phyloP scores from a whole-genome alignment of 768 basidiomycete genomes.

The Leccinum disarticulatum region DNA sequence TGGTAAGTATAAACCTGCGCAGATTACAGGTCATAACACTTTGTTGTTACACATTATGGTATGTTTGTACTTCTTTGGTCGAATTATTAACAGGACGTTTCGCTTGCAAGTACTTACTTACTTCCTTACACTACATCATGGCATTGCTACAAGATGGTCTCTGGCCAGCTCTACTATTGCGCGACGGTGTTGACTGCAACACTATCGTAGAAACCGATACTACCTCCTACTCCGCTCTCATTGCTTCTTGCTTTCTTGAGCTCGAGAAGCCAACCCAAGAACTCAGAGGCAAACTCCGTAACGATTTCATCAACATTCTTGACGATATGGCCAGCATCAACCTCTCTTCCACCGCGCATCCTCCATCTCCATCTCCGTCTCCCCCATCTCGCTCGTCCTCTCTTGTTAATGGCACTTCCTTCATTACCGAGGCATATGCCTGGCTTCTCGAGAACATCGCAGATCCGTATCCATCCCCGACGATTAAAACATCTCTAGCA shows the following conservation, averaged over 20 bases:
- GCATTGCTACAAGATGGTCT: neutral
- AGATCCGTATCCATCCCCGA: conserved; percentile 47
- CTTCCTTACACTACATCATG: neutral
- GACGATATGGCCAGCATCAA: neutral
- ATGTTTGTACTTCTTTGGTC: neutral
- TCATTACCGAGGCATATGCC: conserved; percentile 28
- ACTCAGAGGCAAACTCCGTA: neutral
- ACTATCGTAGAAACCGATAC: too few species aligned
- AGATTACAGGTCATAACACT: too few species aligned
- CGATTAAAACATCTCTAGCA: conserved; percentile 32
- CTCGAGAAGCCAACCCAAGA: neutral
- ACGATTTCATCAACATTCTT: neutral
- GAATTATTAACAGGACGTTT: too few species aligned
- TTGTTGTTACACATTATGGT: neutral
- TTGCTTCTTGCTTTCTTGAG: neutral
- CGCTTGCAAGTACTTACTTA: neutral
- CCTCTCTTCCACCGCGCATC: neutral
- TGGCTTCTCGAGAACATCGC: conserved; percentile 49
- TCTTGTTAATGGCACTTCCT: neutral
- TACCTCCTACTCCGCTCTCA: neutral
- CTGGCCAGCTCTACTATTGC: neutral
- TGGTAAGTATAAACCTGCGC: too few species aligned
- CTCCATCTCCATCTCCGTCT: neutral
- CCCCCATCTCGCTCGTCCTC: too few species aligned
- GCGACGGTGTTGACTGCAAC: neutral